Evolutionary conservation across 2,329 filamentous ascomycete species (phyloP).

Genomic region (Neoscytalidium dimidiatum): DNA sequence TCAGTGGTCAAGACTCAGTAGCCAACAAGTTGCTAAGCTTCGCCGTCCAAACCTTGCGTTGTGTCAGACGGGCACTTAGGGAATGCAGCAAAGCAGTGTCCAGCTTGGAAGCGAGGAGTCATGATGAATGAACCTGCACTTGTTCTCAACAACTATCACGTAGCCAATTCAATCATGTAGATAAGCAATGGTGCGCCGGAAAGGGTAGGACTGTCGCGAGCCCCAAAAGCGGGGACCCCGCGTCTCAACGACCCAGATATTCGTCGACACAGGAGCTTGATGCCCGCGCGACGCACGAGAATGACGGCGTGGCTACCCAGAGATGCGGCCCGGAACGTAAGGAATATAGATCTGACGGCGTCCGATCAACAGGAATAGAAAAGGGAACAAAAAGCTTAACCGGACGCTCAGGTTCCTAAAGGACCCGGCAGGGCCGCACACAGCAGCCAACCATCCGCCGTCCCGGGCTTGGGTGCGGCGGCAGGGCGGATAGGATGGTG

Average conservation of each 20-base stretch:
- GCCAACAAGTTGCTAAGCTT: neutral
- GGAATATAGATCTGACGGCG: constrained; percentile 2
- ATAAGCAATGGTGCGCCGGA: neutral
- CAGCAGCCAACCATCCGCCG: neutral
- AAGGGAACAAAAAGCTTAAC: constrained; percentile 9
- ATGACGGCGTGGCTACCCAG: neutral
- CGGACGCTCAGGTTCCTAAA: constrained; percentile 1
- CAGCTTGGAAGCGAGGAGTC: neutral
- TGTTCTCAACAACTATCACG: neutral
- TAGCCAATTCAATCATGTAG: neutral
- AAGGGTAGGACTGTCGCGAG: neutral
- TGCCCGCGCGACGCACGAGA: neutral
- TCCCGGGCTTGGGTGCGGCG: neutral
- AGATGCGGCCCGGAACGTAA: neutral
- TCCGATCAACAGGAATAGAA: neutral
- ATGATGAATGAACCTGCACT: neutral
- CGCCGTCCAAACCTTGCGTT: neutral
- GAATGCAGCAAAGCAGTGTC: neutral
- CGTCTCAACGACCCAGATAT: constrained; percentile 9
- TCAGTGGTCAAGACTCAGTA: neutral
- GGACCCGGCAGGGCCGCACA: neutral
- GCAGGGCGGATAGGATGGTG: neutral
- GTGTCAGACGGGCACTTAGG: neutral
- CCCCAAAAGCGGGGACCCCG: neutral
- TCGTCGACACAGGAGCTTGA: neutral